These are phyloP conservation scores for Boletellus deceptivus DNA, from an alignment of 1,284 basidiomycete genomes.

Conservation along the genomic window DNA sequence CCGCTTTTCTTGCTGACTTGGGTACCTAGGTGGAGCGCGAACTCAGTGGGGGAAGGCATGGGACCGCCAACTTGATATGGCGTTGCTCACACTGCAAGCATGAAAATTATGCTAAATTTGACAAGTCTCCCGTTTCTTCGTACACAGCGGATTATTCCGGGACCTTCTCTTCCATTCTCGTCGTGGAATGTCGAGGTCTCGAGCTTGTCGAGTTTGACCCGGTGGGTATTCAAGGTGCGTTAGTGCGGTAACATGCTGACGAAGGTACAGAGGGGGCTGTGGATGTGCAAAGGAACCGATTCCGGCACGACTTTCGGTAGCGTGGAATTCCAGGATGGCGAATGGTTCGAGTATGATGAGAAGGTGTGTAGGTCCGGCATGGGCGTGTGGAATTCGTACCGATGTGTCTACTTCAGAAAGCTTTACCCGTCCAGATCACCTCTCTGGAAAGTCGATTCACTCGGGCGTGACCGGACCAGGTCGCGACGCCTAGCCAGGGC, in stretches of 20 bases:
- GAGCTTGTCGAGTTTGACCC: constrained; percentile 75
- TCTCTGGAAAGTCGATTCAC: constrained; percentile 62
- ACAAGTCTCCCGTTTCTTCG: constrained; percentile 47
- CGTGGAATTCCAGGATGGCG: constrained; percentile 59
- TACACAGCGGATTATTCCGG: constrained; percentile 58
- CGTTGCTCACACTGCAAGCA: constrained; percentile 72
- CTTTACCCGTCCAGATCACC: constrained; percentile 63
- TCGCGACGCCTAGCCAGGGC: too few relatives aligned
- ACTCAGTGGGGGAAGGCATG: constrained; percentile 59
- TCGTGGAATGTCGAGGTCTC: constrained; percentile 74
- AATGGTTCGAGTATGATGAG: constrained; percentile 84
- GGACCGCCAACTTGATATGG: constrained; percentile 77
- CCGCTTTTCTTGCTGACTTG: constrained; percentile 4
- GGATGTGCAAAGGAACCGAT: constrained; percentile 64
- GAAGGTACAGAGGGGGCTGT: constrained; percentile 45
- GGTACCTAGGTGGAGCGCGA: constrained; percentile 56
- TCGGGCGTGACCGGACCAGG: constrained; percentile 46
- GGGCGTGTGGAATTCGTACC: not conserved
- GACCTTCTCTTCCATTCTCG: constrained; percentile 59
- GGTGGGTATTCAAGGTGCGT: constrained; percentile 36
- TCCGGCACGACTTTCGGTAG: constrained; percentile 58
- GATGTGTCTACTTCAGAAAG: constrained; percentile 41
- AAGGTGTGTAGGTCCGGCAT: constrained; percentile 47
- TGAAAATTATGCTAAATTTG: constrained; percentile 78
- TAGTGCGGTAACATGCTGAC: constrained; percentile 3